Percentiles rank a stretch among this genome's conserved stretches.
Conservation (phyloP, 2,329 filamentous ascomycete species). For the Chaetomium globosum region DNA sequence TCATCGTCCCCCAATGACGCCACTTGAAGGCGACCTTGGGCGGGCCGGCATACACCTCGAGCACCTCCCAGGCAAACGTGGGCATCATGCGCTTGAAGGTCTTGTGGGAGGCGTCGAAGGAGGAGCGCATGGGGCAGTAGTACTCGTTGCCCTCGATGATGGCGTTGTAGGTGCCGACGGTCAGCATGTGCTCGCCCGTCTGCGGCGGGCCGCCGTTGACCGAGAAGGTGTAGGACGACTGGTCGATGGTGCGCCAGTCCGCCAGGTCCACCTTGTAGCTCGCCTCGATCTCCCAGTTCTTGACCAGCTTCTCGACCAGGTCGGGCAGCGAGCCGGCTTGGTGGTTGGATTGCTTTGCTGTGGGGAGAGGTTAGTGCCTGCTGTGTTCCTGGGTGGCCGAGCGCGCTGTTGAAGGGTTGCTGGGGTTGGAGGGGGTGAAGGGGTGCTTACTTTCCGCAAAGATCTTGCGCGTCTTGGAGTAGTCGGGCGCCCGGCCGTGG, state of each 20-base stretch:
- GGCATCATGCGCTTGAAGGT: constrained; percentile 75
- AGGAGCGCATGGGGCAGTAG: constrained; percentile 63
- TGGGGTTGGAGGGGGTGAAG: background rate
- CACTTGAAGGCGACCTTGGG: constrained; percentile 65
- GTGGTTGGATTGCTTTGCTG: constrained; percentile 62
- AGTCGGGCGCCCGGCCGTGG: constrained; percentile 63
- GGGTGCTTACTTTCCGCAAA: constrained; percentile 58
- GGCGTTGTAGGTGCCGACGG: constrained; percentile 70
- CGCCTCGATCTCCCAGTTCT: constrained; percentile 74
- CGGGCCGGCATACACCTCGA: constrained; percentile 68
- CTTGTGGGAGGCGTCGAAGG: constrained; percentile 68
- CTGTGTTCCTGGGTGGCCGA: background rate
- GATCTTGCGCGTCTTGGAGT: constrained; percentile 63
- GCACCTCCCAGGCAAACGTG: constrained; percentile 70
- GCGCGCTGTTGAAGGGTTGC: too few relatives aligned
- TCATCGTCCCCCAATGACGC: constrained; percentile 70
- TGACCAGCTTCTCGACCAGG: constrained; percentile 69
- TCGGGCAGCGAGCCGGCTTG: constrained; percentile 57
- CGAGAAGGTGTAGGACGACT: constrained; percentile 61
- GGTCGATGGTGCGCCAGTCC: constrained; percentile 69
- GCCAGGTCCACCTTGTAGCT: constrained; percentile 64
- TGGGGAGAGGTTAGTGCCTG: constrained; percentile 24
- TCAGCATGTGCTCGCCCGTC: constrained; percentile 65
- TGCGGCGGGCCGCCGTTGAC: constrained; percentile 63
- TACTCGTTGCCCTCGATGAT: constrained; percentile 65